These are phyloP conservation scores for Phialocephala subalpina DNA, from an alignment of 2,329 filamentous ascomycete species.

Conservation along the genomic window DNA sequence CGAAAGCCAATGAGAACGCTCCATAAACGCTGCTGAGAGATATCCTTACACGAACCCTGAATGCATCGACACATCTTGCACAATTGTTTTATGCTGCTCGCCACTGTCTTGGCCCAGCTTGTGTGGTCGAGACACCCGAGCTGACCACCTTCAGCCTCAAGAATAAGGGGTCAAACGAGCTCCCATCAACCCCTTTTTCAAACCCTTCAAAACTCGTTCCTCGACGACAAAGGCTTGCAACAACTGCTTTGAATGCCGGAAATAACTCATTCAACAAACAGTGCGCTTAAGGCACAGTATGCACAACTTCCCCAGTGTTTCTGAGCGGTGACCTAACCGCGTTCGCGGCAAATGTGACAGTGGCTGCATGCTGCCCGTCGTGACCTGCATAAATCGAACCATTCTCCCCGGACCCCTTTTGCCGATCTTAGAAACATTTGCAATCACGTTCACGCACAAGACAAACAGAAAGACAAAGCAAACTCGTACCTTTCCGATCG, in stretches of 20 bases:
- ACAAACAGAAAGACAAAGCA: neutral
- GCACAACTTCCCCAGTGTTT: neutral
- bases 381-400: neutral
- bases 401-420: neutral
- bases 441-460: neutral
- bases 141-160: constrained; percentile 9
- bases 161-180: neutral
- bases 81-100: constrained; percentile 9
- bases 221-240: neutral
- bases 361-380: constrained; percentile 18
- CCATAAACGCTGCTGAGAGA: constrained; percentile 19
- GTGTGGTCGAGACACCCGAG: neutral
- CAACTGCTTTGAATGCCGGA: neutral
- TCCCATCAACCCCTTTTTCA: neutral
- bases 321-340: constrained; percentile 11
- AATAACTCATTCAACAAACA: constrained; percentile 1
- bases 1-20: constrained; percentile 18
- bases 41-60: constrained; percentile 13
- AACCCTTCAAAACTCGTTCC: neutral
- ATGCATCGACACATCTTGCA: constrained; percentile 13
- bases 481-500: constrained; percentile 6
- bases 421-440: neutral
- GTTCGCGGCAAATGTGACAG: constrained; percentile 25
- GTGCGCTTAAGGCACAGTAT: constrained; percentile 13
- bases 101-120: neutral